Base-by-base conservation (phyloP, 1,284 basidiomycete species). In the Tilletia horrida region DNA sequence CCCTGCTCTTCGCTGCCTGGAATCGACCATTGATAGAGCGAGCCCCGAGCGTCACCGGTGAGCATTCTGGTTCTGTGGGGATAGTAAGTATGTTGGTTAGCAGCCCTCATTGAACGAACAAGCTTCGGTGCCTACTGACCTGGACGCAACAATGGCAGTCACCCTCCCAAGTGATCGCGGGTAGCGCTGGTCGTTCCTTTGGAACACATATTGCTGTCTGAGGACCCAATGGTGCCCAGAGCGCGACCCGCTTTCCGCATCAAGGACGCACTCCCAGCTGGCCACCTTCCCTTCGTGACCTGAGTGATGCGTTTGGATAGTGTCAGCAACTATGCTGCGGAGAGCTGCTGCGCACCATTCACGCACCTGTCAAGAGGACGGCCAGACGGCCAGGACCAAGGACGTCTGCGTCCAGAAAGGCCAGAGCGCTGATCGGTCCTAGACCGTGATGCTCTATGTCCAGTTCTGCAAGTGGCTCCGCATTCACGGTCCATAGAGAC, bases 401-500 rank as follows among this genome's bases (percentile, higher is more conserved):
- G 44, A 76, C 72, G 52, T 93, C 91, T 27, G 91, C 87, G 77
- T 91, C 90, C 70, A 90, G 88, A 83, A 93, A 92, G 0, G 89
- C 87, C 48, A 93, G 77, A 0, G 89, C 87, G 0, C 88, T 88
- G 62, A 90, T 86, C 1, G 84, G 83, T 44, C 82, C 79, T 43
- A 48, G 16, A 16, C 18, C 71, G 67, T 66, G 1, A 75, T 64
- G 21, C 70, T 72, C 35, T 75, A 68, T 25, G 75, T 73, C 7
- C 91, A 92, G 77, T 16, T 84, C 85, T 0, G 87, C 87, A 67
- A 93, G 88, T 1, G 86, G 86, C 27, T 89, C 85, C 0, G 86
- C 91, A 73, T 93, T 93, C 83, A 93, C 86, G 0, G 90, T 92
- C 81, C 92, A 91, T 13, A 93, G 79, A 76, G 87, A 88, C 3